Base-by-base conservation (phyloP, 352 stramenopile genomes). In the Pythium volutum region DNA sequence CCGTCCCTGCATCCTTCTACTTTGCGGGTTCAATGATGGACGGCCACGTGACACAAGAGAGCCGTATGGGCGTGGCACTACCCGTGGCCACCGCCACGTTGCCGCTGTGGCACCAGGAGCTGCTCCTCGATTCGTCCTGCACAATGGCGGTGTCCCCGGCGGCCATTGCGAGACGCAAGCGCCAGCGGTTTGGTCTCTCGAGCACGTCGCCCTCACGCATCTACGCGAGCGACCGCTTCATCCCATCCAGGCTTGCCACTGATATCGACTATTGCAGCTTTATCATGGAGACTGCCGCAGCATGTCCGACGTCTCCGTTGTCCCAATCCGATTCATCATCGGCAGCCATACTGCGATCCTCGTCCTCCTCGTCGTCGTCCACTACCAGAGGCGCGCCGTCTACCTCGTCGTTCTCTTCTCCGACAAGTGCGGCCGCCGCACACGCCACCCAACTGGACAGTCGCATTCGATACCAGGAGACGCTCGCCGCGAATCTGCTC, bases 231-330 rank as follows among this genome's bases (percentile, higher is more conserved):
- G 75, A 81, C 54, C 73, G 75, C 20, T 84, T 84, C 61, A 84
- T 84, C 38, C 75, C 75, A 1, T 61, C 69, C 16, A 62, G 75
- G 18, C 67, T 56, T 10, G 53, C 57, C 11, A 79, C 77, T 67
- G 72, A 84, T 54, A 63, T 84, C 27, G 75, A 84, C 20, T 77
- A 74, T 57, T 79, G 67, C 61, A 73, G 68, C 56, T 74, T 74
- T 59, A 54, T 76, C 34, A 61, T 77, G 36, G 59, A 63, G 15
- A 34, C 23, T 25, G 39, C 6, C 2, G 51, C 29, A 20, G 47
- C 38, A 15, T 12, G 8, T 10, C 9, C 31, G 18, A 5, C 18
- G 1, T 20, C 20, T 16, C 10, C 23, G 3, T 10, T 11, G 39
- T 23, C 5, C 31, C 38, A 6, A 6, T 22, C 59, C 12, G 9